phyloP scores from a whole-genome alignment of 805 yeast species.

The Nakazawaea pomicola region DNA sequence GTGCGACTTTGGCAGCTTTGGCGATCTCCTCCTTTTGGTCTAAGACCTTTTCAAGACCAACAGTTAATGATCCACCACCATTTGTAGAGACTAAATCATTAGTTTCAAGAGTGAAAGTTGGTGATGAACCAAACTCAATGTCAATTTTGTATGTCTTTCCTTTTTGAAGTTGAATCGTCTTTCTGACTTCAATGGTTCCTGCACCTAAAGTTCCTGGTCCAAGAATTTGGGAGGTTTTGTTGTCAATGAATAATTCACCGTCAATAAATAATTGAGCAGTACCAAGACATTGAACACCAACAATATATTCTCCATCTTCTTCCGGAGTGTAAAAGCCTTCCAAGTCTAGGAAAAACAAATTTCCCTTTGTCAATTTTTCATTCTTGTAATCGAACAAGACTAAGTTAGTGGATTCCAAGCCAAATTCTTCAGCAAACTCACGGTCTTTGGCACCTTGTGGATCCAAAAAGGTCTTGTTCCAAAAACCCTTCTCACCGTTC shows the following conservation, averaged over 20 bases:
- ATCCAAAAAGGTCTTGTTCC: conserved; percentile 23
- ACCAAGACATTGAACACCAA: conserved; percentile 36
- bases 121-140: conserved; percentile 38
- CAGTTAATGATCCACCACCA: conserved; percentile 31
- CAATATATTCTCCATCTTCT: conserved; percentile 32
- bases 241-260: conserved; percentile 38
- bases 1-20: conserved; percentile 45
- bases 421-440: conserved; percentile 23
- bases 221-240: conserved; percentile 34
- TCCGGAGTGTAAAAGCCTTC: conserved; percentile 34
- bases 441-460: conserved; percentile 21
- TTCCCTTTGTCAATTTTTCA: conserved; percentile 15
- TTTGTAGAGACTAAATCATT: conserved; percentile 19
- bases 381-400: conserved; percentile 21
- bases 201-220: conserved; percentile 39
- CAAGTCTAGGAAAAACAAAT: conserved; percentile 33
- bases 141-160: conserved; percentile 30
- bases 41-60: conserved; percentile 28
- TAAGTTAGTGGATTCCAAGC: conserved; percentile 16
- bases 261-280: conserved; percentile 38
- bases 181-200: conserved; percentile 34
- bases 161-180: conserved; percentile 23
- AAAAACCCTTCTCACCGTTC: conserved; percentile 23
- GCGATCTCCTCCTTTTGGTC: conserved; percentile 27
- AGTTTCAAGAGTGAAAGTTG: conserved; percentile 26